Evolutionary conservation across 495 filamentous ascomycete species (phyloP).

Genomic region (Zalerion maritima): DNA sequence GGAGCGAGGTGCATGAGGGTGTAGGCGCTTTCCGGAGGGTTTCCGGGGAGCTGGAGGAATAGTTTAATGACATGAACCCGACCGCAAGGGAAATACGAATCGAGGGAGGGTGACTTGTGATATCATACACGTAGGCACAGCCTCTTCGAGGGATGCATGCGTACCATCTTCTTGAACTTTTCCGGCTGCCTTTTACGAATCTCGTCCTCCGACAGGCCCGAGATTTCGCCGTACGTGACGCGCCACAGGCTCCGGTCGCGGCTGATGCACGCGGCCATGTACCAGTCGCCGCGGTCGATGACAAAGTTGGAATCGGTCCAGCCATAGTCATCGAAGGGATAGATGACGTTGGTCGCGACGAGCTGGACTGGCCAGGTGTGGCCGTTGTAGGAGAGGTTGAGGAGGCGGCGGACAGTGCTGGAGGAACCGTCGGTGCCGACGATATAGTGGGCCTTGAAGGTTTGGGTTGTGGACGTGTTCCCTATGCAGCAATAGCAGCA

Average conservation of each 20-base stretch:
- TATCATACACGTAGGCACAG: too few relatives aligned
- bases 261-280: constrained; percentile 38
- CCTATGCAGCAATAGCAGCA: too few relatives aligned
- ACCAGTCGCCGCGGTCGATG: constrained; percentile 34
- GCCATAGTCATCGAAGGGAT: constrained; percentile 26
- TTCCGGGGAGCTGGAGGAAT: constrained; percentile 42
- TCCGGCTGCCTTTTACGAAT: constrained; percentile 30
- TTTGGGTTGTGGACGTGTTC: too few relatives aligned
- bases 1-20: constrained; percentile 37
- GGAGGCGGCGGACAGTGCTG: too few relatives aligned
- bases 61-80: too few relatives aligned
- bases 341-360: too few relatives aligned
- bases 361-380: too few relatives aligned
- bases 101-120: too few relatives aligned
- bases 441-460: too few relatives aligned
- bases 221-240: constrained; percentile 38
- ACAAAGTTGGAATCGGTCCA: constrained; percentile 39
- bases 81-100: too few relatives aligned
- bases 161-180: constrained; percentile 33
- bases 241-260: constrained; percentile 42
- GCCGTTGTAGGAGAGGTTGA: too few relatives aligned
- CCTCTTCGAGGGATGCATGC: constrained; percentile 38
- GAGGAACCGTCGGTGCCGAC: too few relatives aligned
- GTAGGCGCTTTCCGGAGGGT: constrained; percentile 43
- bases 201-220: constrained; percentile 28